These are phyloP conservation scores for Coniochaeta sp. DNA, from an alignment of 2,329 filamentous ascomycete species.

Conservation along the genomic window DNA sequence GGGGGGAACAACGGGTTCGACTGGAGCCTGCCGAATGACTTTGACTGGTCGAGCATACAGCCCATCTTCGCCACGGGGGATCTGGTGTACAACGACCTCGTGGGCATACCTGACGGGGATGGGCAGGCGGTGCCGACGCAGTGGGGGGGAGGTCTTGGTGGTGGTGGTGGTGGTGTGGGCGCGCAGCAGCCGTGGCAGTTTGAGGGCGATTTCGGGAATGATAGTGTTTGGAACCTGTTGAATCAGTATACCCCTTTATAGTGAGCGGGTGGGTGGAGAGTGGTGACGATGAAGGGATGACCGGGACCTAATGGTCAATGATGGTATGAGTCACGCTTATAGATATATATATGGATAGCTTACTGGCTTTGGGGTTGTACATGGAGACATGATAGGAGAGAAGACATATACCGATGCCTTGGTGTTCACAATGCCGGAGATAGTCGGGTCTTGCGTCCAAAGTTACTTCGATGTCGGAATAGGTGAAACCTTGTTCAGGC, in stretches of 20 bases:
- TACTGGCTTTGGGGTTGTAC: too few relatives aligned
- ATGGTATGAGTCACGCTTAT: too few relatives aligned
- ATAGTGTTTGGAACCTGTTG: slow-evolving; percentile 21
- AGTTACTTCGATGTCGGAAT: too few relatives aligned
- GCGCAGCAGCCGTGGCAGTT: slow-evolving; percentile 12
- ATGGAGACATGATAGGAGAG: too few relatives aligned
- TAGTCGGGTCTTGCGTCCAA: too few relatives aligned
- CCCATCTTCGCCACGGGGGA: slow-evolving; percentile 51
- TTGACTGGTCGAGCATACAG: slow-evolving; percentile 42
- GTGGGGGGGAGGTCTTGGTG: slow-evolving; percentile 11
- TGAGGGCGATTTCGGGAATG: slow-evolving; percentile 18
- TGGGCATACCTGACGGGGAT: slow-evolving; percentile 26
- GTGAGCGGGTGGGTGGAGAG: too few relatives aligned
- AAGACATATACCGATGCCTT: too few relatives aligned
- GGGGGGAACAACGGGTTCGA: slow-evolving; percentile 17
- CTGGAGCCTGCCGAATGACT: slow-evolving; percentile 34
- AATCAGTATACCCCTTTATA: slow-evolving; percentile 16
- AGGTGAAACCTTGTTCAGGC: too few relatives aligned
- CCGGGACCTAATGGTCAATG: too few relatives aligned
- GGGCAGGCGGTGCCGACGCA: slow-evolving; percentile 1
- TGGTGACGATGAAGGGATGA: too few relatives aligned
- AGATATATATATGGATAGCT: too few relatives aligned
- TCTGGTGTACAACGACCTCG: slow-evolving; percentile 48
- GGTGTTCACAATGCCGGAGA: too few relatives aligned
- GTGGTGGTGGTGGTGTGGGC: slow-evolving; percentile 4